phyloP scores from a whole-genome alignment of 768 basidiomycete species.

The Xanthoconium stramineum region DNA sequence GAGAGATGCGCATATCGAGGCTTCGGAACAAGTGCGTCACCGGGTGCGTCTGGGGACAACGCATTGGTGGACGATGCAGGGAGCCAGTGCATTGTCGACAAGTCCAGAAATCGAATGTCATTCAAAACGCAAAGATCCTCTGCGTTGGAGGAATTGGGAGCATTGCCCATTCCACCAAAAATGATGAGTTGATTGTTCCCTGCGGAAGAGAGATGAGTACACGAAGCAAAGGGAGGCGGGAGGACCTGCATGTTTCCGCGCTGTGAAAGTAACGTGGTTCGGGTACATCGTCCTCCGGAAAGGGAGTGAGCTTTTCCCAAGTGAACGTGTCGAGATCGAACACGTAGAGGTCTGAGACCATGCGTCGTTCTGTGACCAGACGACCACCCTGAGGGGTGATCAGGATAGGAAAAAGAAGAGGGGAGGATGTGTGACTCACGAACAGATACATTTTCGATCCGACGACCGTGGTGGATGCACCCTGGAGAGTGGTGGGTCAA shows the following conservation, averaged over 20 bases:
- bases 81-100: slow-evolving; percentile 68
- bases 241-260: slow-evolving; percentile 68
- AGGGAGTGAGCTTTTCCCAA: slow-evolving; percentile 70
- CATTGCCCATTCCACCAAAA: slow-evolving; percentile 93
- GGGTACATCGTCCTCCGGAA: slow-evolving; percentile 68
- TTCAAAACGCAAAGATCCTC: slow-evolving; percentile 90
- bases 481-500: slow-evolving; percentile 41
- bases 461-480: slow-evolving; percentile 87
- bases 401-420: not conserved
- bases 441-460: slow-evolving; percentile 89
- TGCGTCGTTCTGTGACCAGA: slow-evolving; percentile 78
- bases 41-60: slow-evolving; percentile 33
- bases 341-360: slow-evolving; percentile 87
- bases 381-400: slow-evolving; percentile 68
- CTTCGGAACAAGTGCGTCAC: slow-evolving; percentile 61
- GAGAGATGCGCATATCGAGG: slow-evolving; percentile 95
- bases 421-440: slow-evolving; percentile 41
- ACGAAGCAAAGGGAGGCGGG: not conserved
- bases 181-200: slow-evolving; percentile 90
- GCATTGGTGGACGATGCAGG: slow-evolving; percentile 36
- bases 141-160: slow-evolving; percentile 62
- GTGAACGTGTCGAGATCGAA: slow-evolving; percentile 80
- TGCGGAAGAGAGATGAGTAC: slow-evolving; percentile 16
- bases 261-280: slow-evolving; percentile 93
- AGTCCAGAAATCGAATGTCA: slow-evolving; percentile 88